A percentile compares a stretch with the other conserved stretches of the same genome.
These are phyloP conservation scores for Epichloe typhina DNA, from an alignment of 2,329 filamentous ascomycete species.

Conservation along the genomic window DNA sequence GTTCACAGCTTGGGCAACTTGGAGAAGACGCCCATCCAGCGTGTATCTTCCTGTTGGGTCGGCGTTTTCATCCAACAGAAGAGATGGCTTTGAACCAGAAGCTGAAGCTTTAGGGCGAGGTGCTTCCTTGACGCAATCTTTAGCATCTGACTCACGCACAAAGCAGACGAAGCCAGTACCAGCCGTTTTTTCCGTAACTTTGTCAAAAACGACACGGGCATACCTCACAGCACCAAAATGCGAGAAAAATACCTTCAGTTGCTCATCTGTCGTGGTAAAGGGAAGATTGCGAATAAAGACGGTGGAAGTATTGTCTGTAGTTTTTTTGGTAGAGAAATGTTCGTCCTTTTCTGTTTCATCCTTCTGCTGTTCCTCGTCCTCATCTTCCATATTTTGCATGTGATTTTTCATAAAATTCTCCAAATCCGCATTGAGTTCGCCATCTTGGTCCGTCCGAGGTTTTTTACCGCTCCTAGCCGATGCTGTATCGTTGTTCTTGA, in stretches of 20 bases:
- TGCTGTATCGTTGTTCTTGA: slow-evolving; percentile 15
- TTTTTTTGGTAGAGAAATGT: slow-evolving; percentile 17
- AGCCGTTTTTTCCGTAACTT: slow-evolving; percentile 68
- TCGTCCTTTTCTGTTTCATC: slow-evolving; percentile 25
- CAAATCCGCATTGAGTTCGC: slow-evolving; percentile 31
- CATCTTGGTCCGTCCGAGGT: slow-evolving; percentile 20
- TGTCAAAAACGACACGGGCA: slow-evolving; percentile 81
- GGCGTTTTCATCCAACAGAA: slow-evolving; percentile 73
- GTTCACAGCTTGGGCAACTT: slow-evolving; percentile 73
- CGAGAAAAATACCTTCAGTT: slow-evolving; percentile 73
- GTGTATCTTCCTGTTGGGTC: slow-evolving; percentile 82
- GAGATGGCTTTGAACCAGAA: slow-evolving; percentile 55
- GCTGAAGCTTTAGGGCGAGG: slow-evolving; percentile 42
- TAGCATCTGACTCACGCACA: slow-evolving; percentile 60
- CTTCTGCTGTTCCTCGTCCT: slow-evolving; percentile 37
- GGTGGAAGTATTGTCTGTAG: slow-evolving; percentile 57
- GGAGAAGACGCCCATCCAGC: slow-evolving; percentile 75
- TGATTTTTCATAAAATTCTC: slow-evolving; percentile 46
- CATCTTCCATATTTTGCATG: slow-evolving; percentile 43
- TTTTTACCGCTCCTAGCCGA: slow-evolving; percentile 17
- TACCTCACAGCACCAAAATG: slow-evolving; percentile 83
- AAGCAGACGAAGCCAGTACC: slow-evolving; percentile 96
- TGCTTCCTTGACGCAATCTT: slow-evolving; percentile 60
- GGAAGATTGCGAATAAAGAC: slow-evolving; percentile 91
- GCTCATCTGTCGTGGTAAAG: slow-evolving; percentile 73